These are phyloP conservation scores for Bacidia gigantensis DNA, from an alignment of 495 filamentous ascomycete species.

Conservation along the genomic window DNA sequence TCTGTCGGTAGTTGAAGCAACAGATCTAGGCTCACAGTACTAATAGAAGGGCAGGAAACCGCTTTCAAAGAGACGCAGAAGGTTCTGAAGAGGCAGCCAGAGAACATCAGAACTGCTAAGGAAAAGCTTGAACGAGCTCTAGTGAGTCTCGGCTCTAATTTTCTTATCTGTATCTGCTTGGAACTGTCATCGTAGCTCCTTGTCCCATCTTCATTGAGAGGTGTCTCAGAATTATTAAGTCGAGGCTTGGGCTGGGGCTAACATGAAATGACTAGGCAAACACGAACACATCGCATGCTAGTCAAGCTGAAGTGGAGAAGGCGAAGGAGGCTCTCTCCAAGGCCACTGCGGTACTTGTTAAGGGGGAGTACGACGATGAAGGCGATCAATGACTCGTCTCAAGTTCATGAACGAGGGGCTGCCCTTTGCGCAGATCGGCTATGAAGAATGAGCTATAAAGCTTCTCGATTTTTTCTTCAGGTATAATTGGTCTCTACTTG, in stretches of 20 bases:
- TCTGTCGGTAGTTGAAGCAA: no score
- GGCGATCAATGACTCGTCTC: no score
- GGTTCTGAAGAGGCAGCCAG: conserved; percentile 53
- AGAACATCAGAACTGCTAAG: conserved; percentile 53
- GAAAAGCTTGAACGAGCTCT: conserved; percentile 51
- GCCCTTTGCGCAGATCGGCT: no score
- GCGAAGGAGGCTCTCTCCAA: conserved; percentile 46
- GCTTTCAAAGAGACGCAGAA: conserved; percentile 72
- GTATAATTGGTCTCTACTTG: no score
- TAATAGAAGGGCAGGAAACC: conserved; percentile 37
- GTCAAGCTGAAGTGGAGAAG: conserved; percentile 41
- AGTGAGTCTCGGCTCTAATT: conserved; percentile 32
- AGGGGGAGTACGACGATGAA: no score
- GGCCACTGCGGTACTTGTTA: conserved; percentile 30
- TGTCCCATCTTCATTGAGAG: no score
- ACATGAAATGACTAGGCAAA: neutral
- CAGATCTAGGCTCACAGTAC: neutral
- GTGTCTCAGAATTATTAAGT: no score
- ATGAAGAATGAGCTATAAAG: no score
- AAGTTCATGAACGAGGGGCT: no score
- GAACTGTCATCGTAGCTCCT: no score
- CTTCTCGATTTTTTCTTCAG: no score
- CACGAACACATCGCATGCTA: conserved; percentile 21
- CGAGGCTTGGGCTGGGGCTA: neutral
- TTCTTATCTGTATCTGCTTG: no score